Conservation (phyloP, 108 stramenopile genomes). For the Cylindrotheca fusiformis region DNA sequence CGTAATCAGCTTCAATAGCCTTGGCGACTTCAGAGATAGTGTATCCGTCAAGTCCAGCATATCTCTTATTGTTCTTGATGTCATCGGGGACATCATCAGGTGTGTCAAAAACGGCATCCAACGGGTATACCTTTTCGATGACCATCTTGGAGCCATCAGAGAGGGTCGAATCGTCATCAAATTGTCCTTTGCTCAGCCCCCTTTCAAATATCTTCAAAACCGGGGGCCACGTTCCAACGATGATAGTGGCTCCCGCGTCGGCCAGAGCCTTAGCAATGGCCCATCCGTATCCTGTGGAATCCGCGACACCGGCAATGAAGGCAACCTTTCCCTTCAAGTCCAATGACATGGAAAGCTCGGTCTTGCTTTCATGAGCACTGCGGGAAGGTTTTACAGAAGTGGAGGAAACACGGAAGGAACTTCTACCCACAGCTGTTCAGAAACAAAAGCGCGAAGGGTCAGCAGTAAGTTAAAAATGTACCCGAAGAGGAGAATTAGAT, state of each 20-base stretch:
- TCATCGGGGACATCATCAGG: conserved; percentile 95
- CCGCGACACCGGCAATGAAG: conserved; percentile 96
- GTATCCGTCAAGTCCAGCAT: conserved; percentile 91
- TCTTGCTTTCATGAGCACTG: conserved; percentile 35
- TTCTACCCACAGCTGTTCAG: conserved; percentile 32
- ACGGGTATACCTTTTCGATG: conserved; percentile 95
- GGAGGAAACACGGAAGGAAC: conserved; percentile 21
- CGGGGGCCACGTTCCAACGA: conserved; percentile 98
- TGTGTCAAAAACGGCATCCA: conserved; percentile 95
- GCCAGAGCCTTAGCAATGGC: conserved; percentile 95
- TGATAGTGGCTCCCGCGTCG: conserved; percentile 93
- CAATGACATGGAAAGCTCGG: conserved; percentile 54
- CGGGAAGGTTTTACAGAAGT: conserved; percentile 24
- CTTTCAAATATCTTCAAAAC: conserved; percentile 95
- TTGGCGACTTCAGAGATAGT: conserved; percentile 95
- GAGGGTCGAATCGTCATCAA: conserved; percentile 84
- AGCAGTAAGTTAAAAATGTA: background rate
- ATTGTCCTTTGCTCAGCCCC: conserved; percentile 83
- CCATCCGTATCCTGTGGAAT: conserved; percentile 98
- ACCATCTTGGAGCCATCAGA: conserved; percentile 89
- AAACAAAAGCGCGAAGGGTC: background rate
- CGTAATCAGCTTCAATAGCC: conserved; percentile 94
- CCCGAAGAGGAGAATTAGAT: background rate
- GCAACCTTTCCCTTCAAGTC: conserved; percentile 93
- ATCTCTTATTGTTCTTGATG: conserved; percentile 93